phyloP scores from a whole-genome alignment of 305 asterid species.

The Solanum chacoense region DNA sequence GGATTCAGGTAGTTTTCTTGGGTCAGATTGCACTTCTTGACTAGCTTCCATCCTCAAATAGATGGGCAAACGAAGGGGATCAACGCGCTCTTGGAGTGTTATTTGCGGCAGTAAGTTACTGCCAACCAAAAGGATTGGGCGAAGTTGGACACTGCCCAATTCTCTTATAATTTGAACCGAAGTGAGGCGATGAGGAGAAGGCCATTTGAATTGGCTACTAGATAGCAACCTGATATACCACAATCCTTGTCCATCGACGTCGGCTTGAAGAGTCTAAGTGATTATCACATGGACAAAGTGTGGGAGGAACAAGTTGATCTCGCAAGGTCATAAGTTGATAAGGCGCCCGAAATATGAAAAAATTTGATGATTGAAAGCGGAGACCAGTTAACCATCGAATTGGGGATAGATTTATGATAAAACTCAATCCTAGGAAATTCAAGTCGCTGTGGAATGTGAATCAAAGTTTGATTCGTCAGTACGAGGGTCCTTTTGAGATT shows the following conservation, averaged over 20 bases:
- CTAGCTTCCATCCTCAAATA: background rate
- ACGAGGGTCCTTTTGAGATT: no score
- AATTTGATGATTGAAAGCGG: background rate
- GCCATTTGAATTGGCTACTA: background rate
- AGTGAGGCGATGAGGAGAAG: background rate
- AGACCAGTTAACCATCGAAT: background rate
- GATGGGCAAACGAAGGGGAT: background rate
- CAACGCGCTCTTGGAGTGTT: background rate
- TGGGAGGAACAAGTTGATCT: background rate
- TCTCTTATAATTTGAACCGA: background rate
- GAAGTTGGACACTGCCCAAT: background rate
- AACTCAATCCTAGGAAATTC: no score
- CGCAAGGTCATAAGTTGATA: background rate
- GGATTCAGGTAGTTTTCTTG: background rate
- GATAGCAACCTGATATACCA: background rate
- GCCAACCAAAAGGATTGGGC: background rate
- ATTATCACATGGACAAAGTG: background rate
- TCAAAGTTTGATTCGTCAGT: no score
- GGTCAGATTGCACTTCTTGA: no score
- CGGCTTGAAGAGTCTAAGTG: background rate
- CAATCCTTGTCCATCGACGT: background rate
- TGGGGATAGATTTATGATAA: no score
- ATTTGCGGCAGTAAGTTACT: background rate
- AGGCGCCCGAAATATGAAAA: rapidly evolving
- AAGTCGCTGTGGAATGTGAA: no score